A percentile compares a stretch with the other conserved stretches of the same genome.
Evolutionary conservation across 1,284 basidiomycete species (phyloP).

Genomic region (Golubevia pallescens): DNA sequence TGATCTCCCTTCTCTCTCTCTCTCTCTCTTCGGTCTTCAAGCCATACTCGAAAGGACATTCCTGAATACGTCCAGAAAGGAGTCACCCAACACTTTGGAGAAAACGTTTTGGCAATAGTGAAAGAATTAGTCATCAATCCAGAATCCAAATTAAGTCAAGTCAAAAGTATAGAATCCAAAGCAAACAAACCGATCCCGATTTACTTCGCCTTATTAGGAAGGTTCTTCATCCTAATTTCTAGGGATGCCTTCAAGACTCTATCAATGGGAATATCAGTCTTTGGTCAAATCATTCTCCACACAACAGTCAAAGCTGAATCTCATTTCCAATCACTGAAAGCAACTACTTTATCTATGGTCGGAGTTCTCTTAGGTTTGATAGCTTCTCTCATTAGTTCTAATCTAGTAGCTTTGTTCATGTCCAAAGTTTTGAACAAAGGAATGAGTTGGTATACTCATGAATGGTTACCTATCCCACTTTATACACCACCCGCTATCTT

Average conservation of each 20-base stretch:
- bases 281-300: slow-evolving; percentile 51
- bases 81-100: slow-evolving; percentile 62
- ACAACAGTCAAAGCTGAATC: slow-evolving; percentile 33
- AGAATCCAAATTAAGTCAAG: slow-evolving; percentile 26
- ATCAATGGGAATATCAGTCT: slow-evolving; percentile 33
- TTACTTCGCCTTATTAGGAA: slow-evolving; percentile 52
- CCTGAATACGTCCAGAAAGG: slow-evolving; percentile 49
- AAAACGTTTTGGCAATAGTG: slow-evolving; percentile 58
- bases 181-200: slow-evolving; percentile 32
- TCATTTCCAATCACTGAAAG: slow-evolving; percentile 27
- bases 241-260: slow-evolving; percentile 44
- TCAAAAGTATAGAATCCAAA: slow-evolving; percentile 11
- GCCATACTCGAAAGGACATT: slow-evolving; percentile 52
- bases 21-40: background rate
- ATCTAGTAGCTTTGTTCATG: slow-evolving; percentile 47
- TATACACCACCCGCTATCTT: slow-evolving; percentile 52
- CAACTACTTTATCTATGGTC: slow-evolving; percentile 30
- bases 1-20: background rate
- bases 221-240: slow-evolving; percentile 38
- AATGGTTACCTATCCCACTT: slow-evolving; percentile 35
- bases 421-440: slow-evolving; percentile 28
- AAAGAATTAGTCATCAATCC: slow-evolving; percentile 38
- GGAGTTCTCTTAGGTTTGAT: slow-evolving; percentile 28
- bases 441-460: slow-evolving; percentile 56
- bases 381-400: slow-evolving; percentile 35